A percentile compares a stretch with the other conserved stretches of the same genome.
These are phyloP conservation scores for Alternaria tenuissima DNA, from an alignment of 2,329 filamentous ascomycete genomes.

Conservation along the genomic window DNA sequence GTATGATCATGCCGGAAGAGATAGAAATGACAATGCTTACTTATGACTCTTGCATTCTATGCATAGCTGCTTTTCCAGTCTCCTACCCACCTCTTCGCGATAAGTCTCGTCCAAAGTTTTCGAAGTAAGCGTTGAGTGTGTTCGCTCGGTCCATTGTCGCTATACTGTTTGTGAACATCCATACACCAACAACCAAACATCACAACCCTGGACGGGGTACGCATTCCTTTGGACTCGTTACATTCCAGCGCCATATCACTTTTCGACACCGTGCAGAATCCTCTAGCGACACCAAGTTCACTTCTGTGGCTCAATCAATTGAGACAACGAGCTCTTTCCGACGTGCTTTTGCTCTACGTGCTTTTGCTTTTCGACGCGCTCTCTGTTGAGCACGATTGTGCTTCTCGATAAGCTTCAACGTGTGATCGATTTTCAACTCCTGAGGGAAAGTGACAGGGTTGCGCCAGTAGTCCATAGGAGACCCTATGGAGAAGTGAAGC, in stretches of 20 bases:
- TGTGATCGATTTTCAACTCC: background rate
- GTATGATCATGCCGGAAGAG: background rate
- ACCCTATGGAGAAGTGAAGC: background rate
- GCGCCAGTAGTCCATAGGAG: background rate
- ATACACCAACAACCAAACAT: background rate
- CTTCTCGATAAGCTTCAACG: background rate
- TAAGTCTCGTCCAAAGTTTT: background rate
- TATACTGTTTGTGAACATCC: background rate
- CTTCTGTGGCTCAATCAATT: background rate
- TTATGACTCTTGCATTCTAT: background rate
- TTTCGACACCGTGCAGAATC: background rate
- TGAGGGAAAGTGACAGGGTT: background rate
- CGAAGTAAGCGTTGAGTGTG: background rate
- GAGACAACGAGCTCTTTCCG: background rate
- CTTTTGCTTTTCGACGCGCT: background rate
- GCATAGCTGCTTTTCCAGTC: background rate
- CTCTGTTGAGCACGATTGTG: background rate
- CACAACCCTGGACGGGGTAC: background rate
- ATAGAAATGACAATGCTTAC: background rate
- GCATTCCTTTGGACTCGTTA: background rate
- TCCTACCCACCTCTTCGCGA: background rate
- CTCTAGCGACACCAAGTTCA: background rate
- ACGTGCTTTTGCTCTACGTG: background rate
- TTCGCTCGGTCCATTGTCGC: background rate
- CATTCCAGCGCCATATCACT: background rate